phyloP scores from a whole-genome alignment of 2,329 filamentous ascomycete genomes.

The Beauveria varroae region DNA sequence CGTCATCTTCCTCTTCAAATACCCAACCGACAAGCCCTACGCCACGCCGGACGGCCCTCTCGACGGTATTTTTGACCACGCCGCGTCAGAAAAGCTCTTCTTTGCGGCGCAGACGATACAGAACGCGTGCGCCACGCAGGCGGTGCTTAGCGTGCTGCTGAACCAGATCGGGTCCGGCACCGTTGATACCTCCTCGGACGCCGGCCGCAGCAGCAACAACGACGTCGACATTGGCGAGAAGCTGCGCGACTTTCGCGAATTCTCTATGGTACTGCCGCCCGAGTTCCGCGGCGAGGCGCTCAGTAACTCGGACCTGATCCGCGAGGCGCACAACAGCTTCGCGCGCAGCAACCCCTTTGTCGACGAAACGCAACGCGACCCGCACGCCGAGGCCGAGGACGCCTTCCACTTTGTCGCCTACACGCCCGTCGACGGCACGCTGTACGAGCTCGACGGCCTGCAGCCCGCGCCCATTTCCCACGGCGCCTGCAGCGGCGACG shows the following conservation, averaged over 20 bases:
- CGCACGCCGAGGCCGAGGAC: constrained; percentile 67
- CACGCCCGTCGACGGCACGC: constrained; percentile 65
- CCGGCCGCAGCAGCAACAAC: constrained; percentile 30
- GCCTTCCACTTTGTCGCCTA: constrained; percentile 98
- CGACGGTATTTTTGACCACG: constrained; percentile 75
- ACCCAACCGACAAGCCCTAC: constrained; percentile 60
- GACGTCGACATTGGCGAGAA: constrained; percentile 62
- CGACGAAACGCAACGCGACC: constrained; percentile 69
- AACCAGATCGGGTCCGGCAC: constrained; percentile 58
- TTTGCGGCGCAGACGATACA: constrained; percentile 97
- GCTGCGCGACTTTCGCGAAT: constrained; percentile 76
- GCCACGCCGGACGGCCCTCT: constrained; percentile 55
- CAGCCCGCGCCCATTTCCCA: constrained; percentile 90
- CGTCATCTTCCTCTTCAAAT: constrained; percentile 99
- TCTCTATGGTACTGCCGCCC: constrained; percentile 74
- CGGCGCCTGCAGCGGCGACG: constrained; percentile 59
- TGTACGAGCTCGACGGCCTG: constrained; percentile 94
- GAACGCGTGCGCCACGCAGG: constrained; percentile 96
- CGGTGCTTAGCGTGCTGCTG: constrained; percentile 81
- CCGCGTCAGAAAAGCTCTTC: constrained; percentile 71
- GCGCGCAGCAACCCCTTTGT: constrained; percentile 83
- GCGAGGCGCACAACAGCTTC: constrained; percentile 83
- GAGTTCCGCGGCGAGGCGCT: constrained; percentile 58
- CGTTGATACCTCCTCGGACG: constrained; percentile 38
- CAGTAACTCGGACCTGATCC: constrained; percentile 59